These are phyloP conservation scores for Pleurotus giganteus DNA, from an alignment of 768 basidiomycete genomes.

Conservation along the genomic window DNA sequence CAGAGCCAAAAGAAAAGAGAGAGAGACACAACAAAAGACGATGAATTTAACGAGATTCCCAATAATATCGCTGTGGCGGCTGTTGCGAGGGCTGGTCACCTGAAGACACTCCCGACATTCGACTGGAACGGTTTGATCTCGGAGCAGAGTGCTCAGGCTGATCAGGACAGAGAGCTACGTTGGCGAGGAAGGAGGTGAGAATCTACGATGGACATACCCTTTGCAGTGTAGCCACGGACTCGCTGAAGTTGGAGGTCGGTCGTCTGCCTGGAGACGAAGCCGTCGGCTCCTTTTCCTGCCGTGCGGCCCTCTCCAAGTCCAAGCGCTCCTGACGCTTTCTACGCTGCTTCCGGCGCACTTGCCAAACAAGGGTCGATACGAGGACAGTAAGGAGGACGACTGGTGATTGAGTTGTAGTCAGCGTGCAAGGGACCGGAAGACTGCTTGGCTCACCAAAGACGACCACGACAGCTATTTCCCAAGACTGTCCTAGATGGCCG, in stretches of 20 bases:
- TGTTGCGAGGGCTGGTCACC: slow-evolving; percentile 12
- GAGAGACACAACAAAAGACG: not conserved
- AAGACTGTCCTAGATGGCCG: slow-evolving; percentile 21
- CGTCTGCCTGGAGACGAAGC: slow-evolving; percentile 14
- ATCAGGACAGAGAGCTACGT: not conserved
- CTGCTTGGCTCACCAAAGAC: slow-evolving; percentile 17
- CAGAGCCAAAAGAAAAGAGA: not conserved
- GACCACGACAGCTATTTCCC: slow-evolving; percentile 26
- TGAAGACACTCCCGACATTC: slow-evolving; percentile 1
- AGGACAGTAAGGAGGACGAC: slow-evolving; percentile 19
- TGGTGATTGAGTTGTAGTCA: not conserved
- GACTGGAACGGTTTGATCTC: slow-evolving; percentile 7
- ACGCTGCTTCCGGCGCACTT: slow-evolving; percentile 14
- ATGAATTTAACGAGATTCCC: slow-evolving; percentile 10
- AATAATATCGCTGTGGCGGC: slow-evolving; percentile 15
- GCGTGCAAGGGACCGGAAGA: not conserved
- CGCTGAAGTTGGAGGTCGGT: slow-evolving; percentile 1
- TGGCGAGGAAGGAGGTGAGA: not conserved
- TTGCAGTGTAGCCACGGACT: not conserved
- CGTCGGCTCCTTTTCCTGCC: not conserved
- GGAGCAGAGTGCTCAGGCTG: slow-evolving; percentile 10
- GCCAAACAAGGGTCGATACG: slow-evolving; percentile 17
- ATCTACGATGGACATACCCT: not conserved
- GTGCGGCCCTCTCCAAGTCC: slow-evolving; percentile 2
- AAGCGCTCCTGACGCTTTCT: slow-evolving; percentile 8